Base-by-base conservation (phyloP, 2,329 filamentous ascomycete genomes). In the Cercospora berteroae region DNA sequence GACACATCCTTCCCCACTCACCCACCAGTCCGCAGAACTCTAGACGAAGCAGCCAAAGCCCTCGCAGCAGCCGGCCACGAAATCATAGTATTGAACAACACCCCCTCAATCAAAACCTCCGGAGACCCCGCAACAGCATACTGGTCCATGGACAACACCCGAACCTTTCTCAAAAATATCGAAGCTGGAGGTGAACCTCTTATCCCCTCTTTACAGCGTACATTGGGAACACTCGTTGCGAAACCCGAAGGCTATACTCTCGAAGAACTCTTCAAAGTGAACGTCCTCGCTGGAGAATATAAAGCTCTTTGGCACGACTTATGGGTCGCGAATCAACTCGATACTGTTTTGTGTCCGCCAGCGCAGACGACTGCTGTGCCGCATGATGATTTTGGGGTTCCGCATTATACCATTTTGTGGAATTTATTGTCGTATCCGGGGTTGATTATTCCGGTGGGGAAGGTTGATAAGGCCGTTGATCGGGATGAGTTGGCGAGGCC, bases 361-460 rank as follows among this genome's bases (percentile, higher is more conserved):
- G 81, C 84, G 5, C 82, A 84, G 70, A 81, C 77, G 12, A 86
- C 84, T 0, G 85, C 86, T 0, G 81, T 84, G 0, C 77, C 77
- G 18, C 83, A 87, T 72, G 85, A 88, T 72, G 80, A 77, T 0
- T 87, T 83, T 73, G 81, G 83, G 0, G 29, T 79, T 0, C 20
- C 33, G 33, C 33, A 39, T 39, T 39, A 39, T 7, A 39, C 33
- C 13, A 39, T 39, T 39, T 39, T 39, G 33, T 39, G 33, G 33
- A 39, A 39, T 16, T 16, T 39, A 13, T 16, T 39, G 33, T 5
- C 4, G 33, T 39, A 39, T 39, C 33, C 33, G 13, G 33, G 33
- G 5, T 16, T 39, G 33, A 39, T 39, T 16, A 39, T 39, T 16
- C 33, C 33, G 33, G 33, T 39, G 33, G 33, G 33, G 5, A 39